phyloP scores from a whole-genome alignment of 345 rosid species.

The Arabis alpina region DNA sequence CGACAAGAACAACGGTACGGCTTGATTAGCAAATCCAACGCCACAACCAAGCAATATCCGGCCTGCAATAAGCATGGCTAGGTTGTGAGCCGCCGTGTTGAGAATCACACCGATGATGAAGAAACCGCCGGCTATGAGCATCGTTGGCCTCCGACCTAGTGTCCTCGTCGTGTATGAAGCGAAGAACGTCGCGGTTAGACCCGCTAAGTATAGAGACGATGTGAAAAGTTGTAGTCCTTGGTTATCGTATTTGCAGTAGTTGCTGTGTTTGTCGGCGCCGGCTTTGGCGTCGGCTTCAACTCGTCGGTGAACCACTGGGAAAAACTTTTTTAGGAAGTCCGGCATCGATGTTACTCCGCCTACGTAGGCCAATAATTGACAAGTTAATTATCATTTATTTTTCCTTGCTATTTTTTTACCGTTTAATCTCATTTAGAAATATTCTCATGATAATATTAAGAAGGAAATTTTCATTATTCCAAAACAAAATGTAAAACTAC shows the following conservation, averaged over 20 bases:
- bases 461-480: no score
- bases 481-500: background rate
- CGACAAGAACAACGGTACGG: constrained; percentile 90
- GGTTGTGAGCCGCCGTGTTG: constrained; percentile 77
- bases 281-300: constrained; percentile 42
- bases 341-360: constrained; percentile 97
- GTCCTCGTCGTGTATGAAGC: constrained; percentile 94
- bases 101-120: constrained; percentile 73
- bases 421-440: background rate
- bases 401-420: background rate
- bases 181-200: constrained; percentile 82
- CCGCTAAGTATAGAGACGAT: constrained; percentile 91
- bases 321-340: constrained; percentile 73
- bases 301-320: constrained; percentile 65
- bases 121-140: constrained; percentile 91
- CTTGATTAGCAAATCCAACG: constrained; percentile 96
- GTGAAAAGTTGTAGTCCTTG: constrained; percentile 92
- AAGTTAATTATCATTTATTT: background rate
- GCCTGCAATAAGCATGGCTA: constrained; percentile 91
- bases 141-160: constrained; percentile 73
- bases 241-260: constrained; percentile 94
- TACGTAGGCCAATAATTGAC: constrained; percentile 31
- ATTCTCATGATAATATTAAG: background rate
- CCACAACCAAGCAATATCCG: constrained; percentile 93
- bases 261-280: constrained; percentile 40